Evolutionary conservation across 805 yeast species (phyloP), one percentile per base, ranked within the genome.

Genomic region (Hagleromyces aurorensis): DNA sequence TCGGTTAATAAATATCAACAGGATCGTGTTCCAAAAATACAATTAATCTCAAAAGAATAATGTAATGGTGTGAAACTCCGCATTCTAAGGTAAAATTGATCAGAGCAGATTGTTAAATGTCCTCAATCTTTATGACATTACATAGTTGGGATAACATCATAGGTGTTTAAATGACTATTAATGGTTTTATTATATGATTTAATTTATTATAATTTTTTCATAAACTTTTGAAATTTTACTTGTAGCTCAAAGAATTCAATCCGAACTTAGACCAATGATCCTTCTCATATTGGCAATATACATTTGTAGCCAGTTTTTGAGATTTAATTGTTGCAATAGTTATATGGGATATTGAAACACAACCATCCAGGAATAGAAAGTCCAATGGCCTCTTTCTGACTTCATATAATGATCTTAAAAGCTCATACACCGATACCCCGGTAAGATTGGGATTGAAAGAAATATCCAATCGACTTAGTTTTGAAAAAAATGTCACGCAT

Each of bases 221-320:
- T 6, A 11, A 19, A 14, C 9, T 22, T 20, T 6, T 22, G 6
- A 23, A 15, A 23, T 18, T 4, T 19, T 31, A 33, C 13, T 43
- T 37, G 26, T 41, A 48, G 25, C 33, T 41, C 19, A 43, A 46
- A 6, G 56, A 48, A 30, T 54, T 54, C 3, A 44, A 21, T 2
- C 59, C 57, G 28, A 50, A 50, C 23, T 28, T 37, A 19, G 37
- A 43, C 61, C 61, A 55, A n/a, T 30, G 22, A 18, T 43, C 46
- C 19, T 43, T 46, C 16, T 52, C 57, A 21, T 50, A 55, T 7
- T 34, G 31, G 26, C 57, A 54, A 13, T 46, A 49, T 5, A 55
- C 19, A 11, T 38, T 41, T n/a, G 27, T 32, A 0, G 46, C 55
- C 9, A 50, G 33, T 3, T 36, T 33, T 15, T 39, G 45, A 1